Percentiles rank a stretch among this genome's conserved stretches.
These are phyloP conservation scores for Chalciporus chontae DNA, from an alignment of 768 basidiomycete species.

Conservation along the genomic window DNA sequence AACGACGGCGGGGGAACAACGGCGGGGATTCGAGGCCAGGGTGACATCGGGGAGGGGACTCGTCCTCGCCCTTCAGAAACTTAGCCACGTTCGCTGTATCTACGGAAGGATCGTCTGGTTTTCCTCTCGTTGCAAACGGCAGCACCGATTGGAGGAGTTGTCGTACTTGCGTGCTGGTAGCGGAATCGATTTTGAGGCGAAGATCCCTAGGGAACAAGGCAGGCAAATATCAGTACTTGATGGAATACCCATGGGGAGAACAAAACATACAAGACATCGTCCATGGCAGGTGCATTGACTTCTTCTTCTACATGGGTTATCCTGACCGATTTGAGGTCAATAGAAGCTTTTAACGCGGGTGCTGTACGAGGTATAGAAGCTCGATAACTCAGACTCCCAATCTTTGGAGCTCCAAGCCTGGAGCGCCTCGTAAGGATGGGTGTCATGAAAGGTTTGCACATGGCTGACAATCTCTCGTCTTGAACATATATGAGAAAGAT, in stretches of 20 bases:
- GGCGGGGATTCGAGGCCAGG: slow-evolving; percentile 37
- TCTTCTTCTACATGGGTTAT: slow-evolving; percentile 35
- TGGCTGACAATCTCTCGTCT: slow-evolving; percentile 26
- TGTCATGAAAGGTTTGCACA: slow-evolving; percentile 37
- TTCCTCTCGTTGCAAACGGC: slow-evolving; percentile 13
- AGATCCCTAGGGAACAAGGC: slow-evolving; percentile 26
- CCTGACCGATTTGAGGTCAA: slow-evolving; percentile 21
- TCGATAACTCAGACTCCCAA: slow-evolving; percentile 30
- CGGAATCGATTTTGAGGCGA: slow-evolving; percentile 28
- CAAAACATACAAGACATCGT: slow-evolving; percentile 41
- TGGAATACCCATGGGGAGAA: neutral
- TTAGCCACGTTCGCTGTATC: slow-evolving; percentile 18
- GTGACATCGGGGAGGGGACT: slow-evolving; percentile 24
- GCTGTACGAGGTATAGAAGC: slow-evolving; percentile 25
- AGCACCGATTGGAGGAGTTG: slow-evolving; percentile 28
- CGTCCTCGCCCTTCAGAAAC: slow-evolving; percentile 26
- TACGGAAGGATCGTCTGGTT: slow-evolving; percentile 9
- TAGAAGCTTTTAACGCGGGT: slow-evolving; percentile 20
- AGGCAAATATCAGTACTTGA: neutral
- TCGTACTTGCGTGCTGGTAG: slow-evolving; percentile 21
- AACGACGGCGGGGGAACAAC: slow-evolving; percentile 39
- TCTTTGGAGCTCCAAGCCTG: slow-evolving; percentile 42
- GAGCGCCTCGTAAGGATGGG: slow-evolving; percentile 45
- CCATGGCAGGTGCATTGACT: slow-evolving; percentile 24
- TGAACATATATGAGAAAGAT: neutral